Evolutionary conservation across 1,284 basidiomycete species (phyloP).

Genomic region (Sphaerobolus stellatus): DNA sequence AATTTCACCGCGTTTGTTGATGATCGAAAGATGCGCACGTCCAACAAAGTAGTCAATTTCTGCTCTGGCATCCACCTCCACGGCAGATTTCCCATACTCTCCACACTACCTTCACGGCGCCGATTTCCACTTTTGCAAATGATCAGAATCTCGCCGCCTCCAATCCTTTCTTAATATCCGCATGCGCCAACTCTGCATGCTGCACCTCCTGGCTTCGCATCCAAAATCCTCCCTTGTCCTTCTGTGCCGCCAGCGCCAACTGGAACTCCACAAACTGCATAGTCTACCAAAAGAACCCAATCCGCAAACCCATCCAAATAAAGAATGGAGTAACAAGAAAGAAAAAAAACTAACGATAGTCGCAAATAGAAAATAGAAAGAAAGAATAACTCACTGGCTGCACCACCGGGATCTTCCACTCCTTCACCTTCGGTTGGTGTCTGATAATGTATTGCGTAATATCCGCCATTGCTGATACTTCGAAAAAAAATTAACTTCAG

Average conservation of each 20-base stretch:
- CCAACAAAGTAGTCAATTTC: no score
- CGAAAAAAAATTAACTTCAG: conserved; percentile 44
- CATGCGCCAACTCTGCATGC: conserved; percentile 54
- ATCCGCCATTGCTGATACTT: conserved; percentile 58
- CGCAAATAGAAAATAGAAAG: background rate
- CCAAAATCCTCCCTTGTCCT: conserved; percentile 54
- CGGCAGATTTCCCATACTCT: no score
- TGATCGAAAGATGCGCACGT: no score
- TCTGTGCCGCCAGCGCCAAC: conserved; percentile 39
- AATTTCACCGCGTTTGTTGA: no score
- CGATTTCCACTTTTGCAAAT: no score
- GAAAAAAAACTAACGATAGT: background rate
- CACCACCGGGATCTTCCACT: conserved; percentile 10
- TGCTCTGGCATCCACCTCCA: no score
- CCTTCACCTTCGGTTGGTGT: conserved; percentile 46
- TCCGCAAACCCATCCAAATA: background rate
- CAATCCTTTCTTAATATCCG: conserved; percentile 60
- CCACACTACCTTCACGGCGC: no score
- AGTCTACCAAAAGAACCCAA: conserved; percentile 22
- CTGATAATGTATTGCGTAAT: conserved; percentile 55
- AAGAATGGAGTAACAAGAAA: background rate
- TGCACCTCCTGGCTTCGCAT: conserved; percentile 57
- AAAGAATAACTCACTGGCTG: conserved; percentile 1
- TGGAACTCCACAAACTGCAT: conserved; percentile 48
- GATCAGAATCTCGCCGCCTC: conserved; percentile 58